Percentiles rank a stretch among this genome's conserved stretches.
These are phyloP conservation scores for Crithidia brevicula DNA, from an alignment of 208 protist species.

Conservation along the genomic window DNA sequence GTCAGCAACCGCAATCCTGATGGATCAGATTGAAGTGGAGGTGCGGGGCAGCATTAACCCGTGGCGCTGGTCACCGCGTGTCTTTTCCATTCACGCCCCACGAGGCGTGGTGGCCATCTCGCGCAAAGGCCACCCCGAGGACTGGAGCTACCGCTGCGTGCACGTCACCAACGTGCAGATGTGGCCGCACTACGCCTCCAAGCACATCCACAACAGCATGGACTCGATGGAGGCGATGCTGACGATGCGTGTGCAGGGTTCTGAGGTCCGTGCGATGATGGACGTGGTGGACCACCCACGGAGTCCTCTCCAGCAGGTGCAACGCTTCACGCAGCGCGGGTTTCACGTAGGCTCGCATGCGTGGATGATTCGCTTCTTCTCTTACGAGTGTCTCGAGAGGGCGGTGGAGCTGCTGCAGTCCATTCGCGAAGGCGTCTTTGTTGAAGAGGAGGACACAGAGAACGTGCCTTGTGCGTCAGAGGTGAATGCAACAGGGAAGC, in stretches of 20 bases:
- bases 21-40: conserved; percentile 5
- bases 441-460: background rate
- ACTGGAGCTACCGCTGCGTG: background rate
- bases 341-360: background rate
- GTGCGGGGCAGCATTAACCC: conserved; percentile 6
- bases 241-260: background rate
- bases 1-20: too few relatives aligned
- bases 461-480: background rate
- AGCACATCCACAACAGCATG: background rate
- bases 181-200: background rate
- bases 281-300: background rate
- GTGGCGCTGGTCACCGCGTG: background rate
- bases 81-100: background rate
- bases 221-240: background rate
- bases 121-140: background rate
- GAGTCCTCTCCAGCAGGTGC: background rate
- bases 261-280: background rate
- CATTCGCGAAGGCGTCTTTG: background rate
- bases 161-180: conserved; percentile 1
- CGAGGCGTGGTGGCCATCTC: conserved; percentile 1
- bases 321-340: background rate
- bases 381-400: conserved; percentile 5
- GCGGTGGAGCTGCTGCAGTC: background rate
- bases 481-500: background rate
- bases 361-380: background rate